Evolutionary conservation across 805 yeast genomes (phyloP), one percentile per base, ranked within the genome.

Genomic region (Starmerella gropengiesseri): DNA sequence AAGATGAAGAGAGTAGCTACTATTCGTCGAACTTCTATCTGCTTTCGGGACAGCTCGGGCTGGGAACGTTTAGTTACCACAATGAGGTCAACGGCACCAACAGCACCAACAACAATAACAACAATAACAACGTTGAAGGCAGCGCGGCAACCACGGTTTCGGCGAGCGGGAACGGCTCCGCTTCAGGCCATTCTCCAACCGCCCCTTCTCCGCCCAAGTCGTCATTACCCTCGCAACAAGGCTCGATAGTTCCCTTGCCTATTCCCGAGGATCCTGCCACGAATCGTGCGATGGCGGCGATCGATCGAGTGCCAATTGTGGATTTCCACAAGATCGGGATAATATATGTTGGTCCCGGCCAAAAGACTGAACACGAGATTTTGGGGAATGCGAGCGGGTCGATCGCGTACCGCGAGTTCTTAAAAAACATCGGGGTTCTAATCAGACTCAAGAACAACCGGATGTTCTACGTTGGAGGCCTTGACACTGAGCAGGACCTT

Each of bases 281-380:
- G 13, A 52, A 56, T 2, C 65, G 81, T 23, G 81, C 87, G 0
- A 55, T 85, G 16, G 58, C 70, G 5, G 68, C 76, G 14, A 66
- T 85, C 45, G 94, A 84, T 53, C 62, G 86, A 14, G 75, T 81
- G 1, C 93, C 95, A 0, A 76, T 78, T 6, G 80, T 81, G 4
- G 81, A 78, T 35, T 78, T 78, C 52, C 84, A 78, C 58, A 85
- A 84, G 56, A 71, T 81, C 30, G 95, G 95, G 1, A 64, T 85
- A 17, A 54, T 85, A 17, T 85, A 84, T 56, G 74, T 84, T 51
- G 89, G 76, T 0, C 77, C 74, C 0, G 73, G 73, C 8, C 95
- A 85, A 57, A 56, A 57, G 2, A 62, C 64, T 0, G 95, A 85
- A 56, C 55, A 55, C 0, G 83, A 80, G 39, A 77, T 85, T 20